A percentile compares a stretch with the other conserved stretches of the same genome.
Evolutionary conservation across 306 rosid genomes (phyloP).

Genomic region (Citrullus mucosospermus): DNA sequence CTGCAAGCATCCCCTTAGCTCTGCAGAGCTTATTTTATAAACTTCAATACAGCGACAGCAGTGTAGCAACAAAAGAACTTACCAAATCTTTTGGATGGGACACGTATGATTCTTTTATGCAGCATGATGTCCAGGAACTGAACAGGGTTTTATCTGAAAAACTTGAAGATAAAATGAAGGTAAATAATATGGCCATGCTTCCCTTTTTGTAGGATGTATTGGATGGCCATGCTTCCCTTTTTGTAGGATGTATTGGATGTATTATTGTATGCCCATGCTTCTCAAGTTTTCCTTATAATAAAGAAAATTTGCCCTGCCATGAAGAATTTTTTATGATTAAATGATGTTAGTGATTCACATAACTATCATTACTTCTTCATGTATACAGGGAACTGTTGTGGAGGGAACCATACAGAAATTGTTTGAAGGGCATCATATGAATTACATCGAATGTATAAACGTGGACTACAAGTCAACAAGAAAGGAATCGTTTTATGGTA

Average conservation of each 20-base stretch:
- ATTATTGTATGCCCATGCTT: neutral
- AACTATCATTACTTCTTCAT: neutral
- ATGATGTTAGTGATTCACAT: neutral
- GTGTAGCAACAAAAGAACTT: constrained; percentile 85
- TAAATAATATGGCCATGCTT: constrained; percentile 9
- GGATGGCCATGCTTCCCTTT: constrained; percentile 4
- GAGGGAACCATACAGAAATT: constrained; percentile 97
- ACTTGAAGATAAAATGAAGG: constrained; percentile 95
- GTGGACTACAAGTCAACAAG: constrained; percentile 97
- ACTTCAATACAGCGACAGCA: constrained; percentile 79
- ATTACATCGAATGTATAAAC: constrained; percentile 96
- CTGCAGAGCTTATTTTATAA: constrained; percentile 78
- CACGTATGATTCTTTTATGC: constrained; percentile 89
- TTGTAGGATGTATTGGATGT: neutral
- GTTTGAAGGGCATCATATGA: constrained; percentile 99
- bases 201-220: neutral
- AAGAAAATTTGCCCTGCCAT: neutral
- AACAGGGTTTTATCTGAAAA: constrained; percentile 79
- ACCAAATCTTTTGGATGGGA: constrained; percentile 95
- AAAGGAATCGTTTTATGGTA: constrained; percentile 99
- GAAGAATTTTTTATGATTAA: neutral
- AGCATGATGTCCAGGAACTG: constrained; percentile 88
- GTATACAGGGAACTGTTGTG: constrained; percentile 81
- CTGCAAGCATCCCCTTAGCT: constrained; percentile 84
- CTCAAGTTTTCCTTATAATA: neutral